phyloP scores from a whole-genome alignment of 805 yeast genomes.

The Cyberlindnera saturnus region DNA sequence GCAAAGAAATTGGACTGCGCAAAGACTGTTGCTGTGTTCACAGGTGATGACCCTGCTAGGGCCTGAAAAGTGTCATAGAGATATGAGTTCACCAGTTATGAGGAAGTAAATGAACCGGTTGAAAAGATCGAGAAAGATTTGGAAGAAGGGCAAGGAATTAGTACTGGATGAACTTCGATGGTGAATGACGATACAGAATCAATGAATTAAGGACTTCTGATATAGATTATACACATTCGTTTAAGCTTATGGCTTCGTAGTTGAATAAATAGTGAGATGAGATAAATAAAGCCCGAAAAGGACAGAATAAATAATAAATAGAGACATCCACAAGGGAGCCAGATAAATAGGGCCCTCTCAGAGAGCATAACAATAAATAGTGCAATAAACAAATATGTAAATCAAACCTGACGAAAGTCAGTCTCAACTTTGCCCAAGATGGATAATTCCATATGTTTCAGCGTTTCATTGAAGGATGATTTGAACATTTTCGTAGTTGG shows the following conservation, averaged over 20 bases:
- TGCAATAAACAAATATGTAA: slow-evolving; percentile 2
- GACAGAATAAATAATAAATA: not conserved
- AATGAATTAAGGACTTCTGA: too few relatives aligned
- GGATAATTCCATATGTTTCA: slow-evolving; percentile 16
- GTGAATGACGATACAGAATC: too few relatives aligned
- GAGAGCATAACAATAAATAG: too few relatives aligned
- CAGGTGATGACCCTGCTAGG: slow-evolving; percentile 54
- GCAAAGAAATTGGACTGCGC: slow-evolving; percentile 43
- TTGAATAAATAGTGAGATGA: not conserved
- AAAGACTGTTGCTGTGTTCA: slow-evolving; percentile 62
- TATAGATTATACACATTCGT: too few relatives aligned
- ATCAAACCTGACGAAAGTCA: slow-evolving; percentile 2
- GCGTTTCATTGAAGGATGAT: slow-evolving; percentile 6
- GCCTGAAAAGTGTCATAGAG: slow-evolving; percentile 45
- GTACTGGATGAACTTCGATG: too few relatives aligned
- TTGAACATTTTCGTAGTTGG: not conserved
- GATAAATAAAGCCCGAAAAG: not conserved
- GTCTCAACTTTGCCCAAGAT: slow-evolving; percentile 17
- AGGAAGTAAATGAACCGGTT: slow-evolving; percentile 20
- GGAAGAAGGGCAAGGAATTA: too few relatives aligned
- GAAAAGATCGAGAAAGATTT: too few relatives aligned
- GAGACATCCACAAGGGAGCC: not conserved
- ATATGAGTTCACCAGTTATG: slow-evolving; percentile 26
- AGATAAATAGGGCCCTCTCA: too few relatives aligned
- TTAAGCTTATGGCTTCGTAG: not conserved